Percentiles rank a stretch among this genome's conserved stretches.
Conservation (phyloP, 2,329 filamentous ascomycete species). For the Fusarium coicis region DNA sequence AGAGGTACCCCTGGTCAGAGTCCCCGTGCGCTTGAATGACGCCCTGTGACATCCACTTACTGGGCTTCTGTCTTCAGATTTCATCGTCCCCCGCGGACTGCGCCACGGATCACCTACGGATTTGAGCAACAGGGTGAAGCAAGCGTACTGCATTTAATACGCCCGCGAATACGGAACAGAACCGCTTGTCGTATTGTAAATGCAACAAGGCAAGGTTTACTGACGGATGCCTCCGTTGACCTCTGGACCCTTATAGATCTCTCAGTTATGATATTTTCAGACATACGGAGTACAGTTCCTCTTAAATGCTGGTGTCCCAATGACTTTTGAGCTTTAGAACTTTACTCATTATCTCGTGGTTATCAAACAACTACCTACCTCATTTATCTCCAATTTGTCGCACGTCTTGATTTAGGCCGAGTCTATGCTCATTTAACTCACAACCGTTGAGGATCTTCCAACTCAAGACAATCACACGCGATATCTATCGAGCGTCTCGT, state of each 20-base stretch:
- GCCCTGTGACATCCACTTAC: conserved; percentile 34
- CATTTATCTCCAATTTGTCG: background rate
- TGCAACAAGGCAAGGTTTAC: background rate
- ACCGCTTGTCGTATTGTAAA: background rate
- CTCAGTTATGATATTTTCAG: background rate
- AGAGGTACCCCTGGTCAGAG: conserved; percentile 6
- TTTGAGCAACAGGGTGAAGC: conserved; percentile 23
- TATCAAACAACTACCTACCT: background rate
- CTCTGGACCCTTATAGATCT: conserved; percentile 5
- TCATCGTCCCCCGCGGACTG: conserved; percentile 21
- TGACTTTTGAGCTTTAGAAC: background rate
- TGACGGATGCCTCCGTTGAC: conserved; percentile 8
- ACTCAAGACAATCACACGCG: background rate
- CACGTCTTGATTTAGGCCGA: conserved; percentile 6
- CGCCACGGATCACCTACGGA: conserved; percentile 31
- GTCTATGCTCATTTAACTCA: background rate
- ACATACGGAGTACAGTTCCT: background rate
- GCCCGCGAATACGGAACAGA: conserved; percentile 18
- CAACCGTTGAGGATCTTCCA: background rate
- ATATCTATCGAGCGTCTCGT: conserved; percentile 15
- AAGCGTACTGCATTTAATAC: conserved; percentile 16
- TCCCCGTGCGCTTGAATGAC: conserved; percentile 8
- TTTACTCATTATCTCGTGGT: background rate
- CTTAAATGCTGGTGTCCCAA: conserved; percentile 1
- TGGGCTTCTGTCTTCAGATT: background rate